phyloP scores from a whole-genome alignment of 1,284 basidiomycete genomes.

The Anthracocystis panici-leucophaei region DNA sequence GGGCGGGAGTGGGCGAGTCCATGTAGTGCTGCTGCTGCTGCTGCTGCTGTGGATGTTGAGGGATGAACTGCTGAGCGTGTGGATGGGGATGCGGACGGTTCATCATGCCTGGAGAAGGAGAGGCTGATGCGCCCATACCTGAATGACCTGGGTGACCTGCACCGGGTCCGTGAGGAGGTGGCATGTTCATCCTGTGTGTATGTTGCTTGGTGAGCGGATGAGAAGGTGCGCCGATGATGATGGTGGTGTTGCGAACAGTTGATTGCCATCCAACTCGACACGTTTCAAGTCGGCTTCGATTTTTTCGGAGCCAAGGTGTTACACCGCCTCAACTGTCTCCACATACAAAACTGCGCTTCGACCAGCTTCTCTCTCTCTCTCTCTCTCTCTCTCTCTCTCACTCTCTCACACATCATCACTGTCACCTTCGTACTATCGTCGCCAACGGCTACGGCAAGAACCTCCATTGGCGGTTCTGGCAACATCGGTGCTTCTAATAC shows the following conservation, averaged over 20 bases:
- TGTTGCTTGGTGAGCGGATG: background rate
- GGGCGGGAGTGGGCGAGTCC: conserved; percentile 37
- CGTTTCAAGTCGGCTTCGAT: conserved; percentile 1
- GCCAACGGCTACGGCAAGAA: background rate
- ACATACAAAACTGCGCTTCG: conserved; percentile 17
- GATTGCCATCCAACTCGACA: conserved; percentile 2
- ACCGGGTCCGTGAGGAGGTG: conserved; percentile 43
- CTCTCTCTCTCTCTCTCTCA: background rate
- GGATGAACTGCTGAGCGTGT: conserved; percentile 34
- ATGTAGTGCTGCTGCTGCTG: conserved; percentile 31
- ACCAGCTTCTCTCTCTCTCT: background rate
- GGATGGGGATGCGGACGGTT: conserved; percentile 35
- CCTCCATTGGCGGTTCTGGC: no score
- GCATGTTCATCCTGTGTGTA: conserved; percentile 42
- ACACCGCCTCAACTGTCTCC: conserved; percentile 5
- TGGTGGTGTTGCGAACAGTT: conserved; percentile 8
- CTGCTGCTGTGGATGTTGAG: conserved; percentile 32
- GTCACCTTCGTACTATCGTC: no score
- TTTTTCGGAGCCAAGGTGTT: conserved; percentile 9
- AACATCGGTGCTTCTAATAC: no score
- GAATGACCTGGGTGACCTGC: conserved; percentile 38
- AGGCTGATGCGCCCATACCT: conserved; percentile 22
- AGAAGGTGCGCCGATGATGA: background rate
- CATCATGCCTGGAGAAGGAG: conserved; percentile 44
- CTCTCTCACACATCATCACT: background rate